Base-by-base conservation (phyloP, 139 green algal species). In the Chlorella vulgaris region DNA sequence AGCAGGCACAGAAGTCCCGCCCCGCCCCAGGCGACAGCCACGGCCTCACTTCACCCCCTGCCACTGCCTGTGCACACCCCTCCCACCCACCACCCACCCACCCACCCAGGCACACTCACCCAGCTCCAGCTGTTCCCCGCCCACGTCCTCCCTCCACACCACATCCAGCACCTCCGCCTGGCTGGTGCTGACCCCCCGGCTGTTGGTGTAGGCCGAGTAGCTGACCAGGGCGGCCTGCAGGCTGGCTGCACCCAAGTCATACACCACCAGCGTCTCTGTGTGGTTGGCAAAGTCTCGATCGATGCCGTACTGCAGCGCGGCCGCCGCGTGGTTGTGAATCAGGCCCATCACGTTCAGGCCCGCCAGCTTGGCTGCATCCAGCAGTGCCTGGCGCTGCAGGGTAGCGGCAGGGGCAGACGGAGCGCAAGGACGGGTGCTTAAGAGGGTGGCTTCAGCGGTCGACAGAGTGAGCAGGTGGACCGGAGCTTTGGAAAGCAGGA, bases 291-390 rank as follows among this genome's bases (percentile, higher is more conserved):
- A 98, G 79, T 97, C 91, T 38, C 96, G 91, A 81, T 99, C 96
- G 53, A 99, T 98, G 78, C 96, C 97, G 79, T 95, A 99, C 87
- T 99, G 95, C 84, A 99, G 93, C 53, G 97, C 97, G 5, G 96
- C 97, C 7, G 95, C 96, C 2, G 93, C 89, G 74, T 98, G 93
- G 65, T 86, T 91, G 90, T 96, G 93, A 63, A 99, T 86, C 6
- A 99, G 83, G 21, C 88, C 89, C 81, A 99, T 88, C 39, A 99
- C 90, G 83, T 96, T 96, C 33, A 97, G 80, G 24, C 90, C 92
- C 22, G 90, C 91, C 43, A 97, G 79, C 38, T 63, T 66, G 28
- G 93, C 95, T n/a, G 94, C 89, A 61, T 99, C 94, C 28, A 95
- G 39, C 55, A 80, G 74, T 7, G 74, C 74, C 39, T 69, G 58